These are phyloP conservation scores for Suhomyces xylopsoci DNA, from an alignment of 805 yeast species.

Conservation along the genomic window DNA sequence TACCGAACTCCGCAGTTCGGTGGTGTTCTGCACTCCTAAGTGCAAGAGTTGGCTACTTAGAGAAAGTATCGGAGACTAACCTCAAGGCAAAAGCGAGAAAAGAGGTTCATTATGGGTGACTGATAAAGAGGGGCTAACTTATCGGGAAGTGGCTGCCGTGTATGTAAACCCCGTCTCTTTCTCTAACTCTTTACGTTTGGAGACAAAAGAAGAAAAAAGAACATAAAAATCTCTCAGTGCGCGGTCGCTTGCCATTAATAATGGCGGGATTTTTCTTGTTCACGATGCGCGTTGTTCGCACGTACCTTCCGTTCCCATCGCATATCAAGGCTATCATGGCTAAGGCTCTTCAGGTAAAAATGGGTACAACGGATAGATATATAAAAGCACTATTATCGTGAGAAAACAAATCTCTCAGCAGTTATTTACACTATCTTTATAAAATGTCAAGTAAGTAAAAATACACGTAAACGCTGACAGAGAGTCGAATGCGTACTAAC, in stretches of 20 bases:
- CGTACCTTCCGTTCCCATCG: background rate
- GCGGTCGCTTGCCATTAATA: background rate
- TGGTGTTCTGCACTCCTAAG: background rate
- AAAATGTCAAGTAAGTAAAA: conserved; percentile 7
- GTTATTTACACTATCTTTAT: background rate
- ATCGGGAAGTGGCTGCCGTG: background rate
- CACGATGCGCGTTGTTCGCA: background rate
- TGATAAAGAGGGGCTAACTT: background rate
- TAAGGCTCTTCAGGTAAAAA: background rate
- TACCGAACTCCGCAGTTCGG: background rate
- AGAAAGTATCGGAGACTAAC: background rate
- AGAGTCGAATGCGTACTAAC: conserved; percentile 4
- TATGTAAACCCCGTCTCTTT: background rate
- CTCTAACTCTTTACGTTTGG: conserved; percentile 2
- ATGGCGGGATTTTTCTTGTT: background rate
- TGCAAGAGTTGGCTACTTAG: background rate
- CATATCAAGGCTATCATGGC: background rate
- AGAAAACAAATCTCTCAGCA: background rate
- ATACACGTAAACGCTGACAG: too few relatives aligned
- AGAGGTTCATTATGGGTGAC: background rate
- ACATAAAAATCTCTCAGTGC: background rate
- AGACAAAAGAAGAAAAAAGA: background rate
- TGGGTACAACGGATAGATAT: background rate
- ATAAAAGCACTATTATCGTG: background rate
- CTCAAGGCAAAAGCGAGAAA: background rate